phyloP scores from a whole-genome alignment of 805 yeast genomes.

The Scheffersomyces stipitis region DNA sequence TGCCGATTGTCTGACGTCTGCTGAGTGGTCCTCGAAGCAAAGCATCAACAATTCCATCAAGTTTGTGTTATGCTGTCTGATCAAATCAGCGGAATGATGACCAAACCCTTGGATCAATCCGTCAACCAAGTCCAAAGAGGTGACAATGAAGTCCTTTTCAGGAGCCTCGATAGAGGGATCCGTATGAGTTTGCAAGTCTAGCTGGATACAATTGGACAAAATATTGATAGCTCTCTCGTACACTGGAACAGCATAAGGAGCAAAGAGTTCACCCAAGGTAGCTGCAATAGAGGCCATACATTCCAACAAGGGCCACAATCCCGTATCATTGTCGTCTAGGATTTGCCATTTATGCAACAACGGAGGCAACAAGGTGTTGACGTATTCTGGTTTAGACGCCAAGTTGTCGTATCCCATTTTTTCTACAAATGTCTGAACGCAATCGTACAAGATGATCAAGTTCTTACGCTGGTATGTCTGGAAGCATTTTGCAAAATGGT shows the following conservation, averaged over 20 bases:
- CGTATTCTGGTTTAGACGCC: conserved; percentile 53
- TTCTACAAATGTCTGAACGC: conserved; percentile 86
- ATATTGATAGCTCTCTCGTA: conserved; percentile 77
- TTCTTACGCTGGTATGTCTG: conserved; percentile 77
- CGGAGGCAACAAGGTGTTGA: conserved; percentile 73
- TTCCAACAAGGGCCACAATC: conserved; percentile 88
- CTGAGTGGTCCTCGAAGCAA: conserved; percentile 71
- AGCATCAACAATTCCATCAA: conserved; percentile 63
- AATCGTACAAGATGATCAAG: conserved; percentile 79
- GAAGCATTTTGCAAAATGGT: conserved; percentile 74
- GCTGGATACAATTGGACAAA: conserved; percentile 63
- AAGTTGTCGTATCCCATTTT: conserved; percentile 59
- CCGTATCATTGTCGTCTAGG: conserved; percentile 75
- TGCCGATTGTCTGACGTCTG: conserved; percentile 92
- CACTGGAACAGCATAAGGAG: conserved; percentile 86
- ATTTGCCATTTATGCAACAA: conserved; percentile 77
- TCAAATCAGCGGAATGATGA: conserved; percentile 55
- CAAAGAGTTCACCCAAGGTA: conserved; percentile 76
- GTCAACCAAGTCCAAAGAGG: conserved; percentile 86
- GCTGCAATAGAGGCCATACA: conserved; percentile 93
- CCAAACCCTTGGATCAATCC: conserved; percentile 92
- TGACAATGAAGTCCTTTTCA: conserved; percentile 86
- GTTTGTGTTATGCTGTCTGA: conserved; percentile 35
- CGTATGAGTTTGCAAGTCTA: conserved; percentile 59
- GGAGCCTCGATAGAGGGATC: conserved; percentile 74